Evolutionary conservation across 2,329 filamentous ascomycete genomes (phyloP), one percentile per base, ranked within the genome.

Genomic region (Botrytis fabae): DNA sequence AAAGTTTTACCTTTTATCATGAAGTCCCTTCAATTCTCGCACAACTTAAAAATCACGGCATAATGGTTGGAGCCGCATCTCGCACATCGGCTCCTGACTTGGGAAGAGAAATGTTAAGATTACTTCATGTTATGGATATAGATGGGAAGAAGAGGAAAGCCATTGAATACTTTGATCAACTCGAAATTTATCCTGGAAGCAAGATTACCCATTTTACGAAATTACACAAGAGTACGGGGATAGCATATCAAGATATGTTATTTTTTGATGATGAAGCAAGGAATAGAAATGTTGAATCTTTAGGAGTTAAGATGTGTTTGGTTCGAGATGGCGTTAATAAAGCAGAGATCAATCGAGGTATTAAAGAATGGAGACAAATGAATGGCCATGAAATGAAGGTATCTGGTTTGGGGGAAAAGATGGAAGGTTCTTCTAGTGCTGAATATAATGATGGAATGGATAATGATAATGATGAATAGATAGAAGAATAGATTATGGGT

Each of bases 201-300:
- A 98, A 98, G 86, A 91, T 92, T n/a, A 88, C 89, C 75, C 95
- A 98, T 82, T 97, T 98, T 78, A 86, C 91, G 79, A 85, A 88
- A 8, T 85, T 98, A 77, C 88, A 92, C 16, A 88, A 91, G 80
- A 86, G 89, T 72, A 94, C 92, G 22, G 90, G 90, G 1, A 82
- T 98, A 4, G 83, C 85, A 9, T 97, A 89, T 79, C 88, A 92
- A 76, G 93, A 98, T 65, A 97, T 98, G 91, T 81, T 98, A 48
- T 98, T 98, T 82, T 98, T 98, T 77, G 95, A 98, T 78, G 95
- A 98, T 78, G 95, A 98, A 87, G 86, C 87, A 70, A 85, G 95
- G 74, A 98, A 98, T 80, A 86, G 89, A 73, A 94, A 98, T 80
- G 95, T 97, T 0, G 89, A 91, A 83, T 84, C 80, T 40, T 79